A percentile compares a stretch with the other conserved stretches of the same genome.
Conservation (phyloP, 169 alveolate species). For the Cryptosporidium sp. region DNA sequence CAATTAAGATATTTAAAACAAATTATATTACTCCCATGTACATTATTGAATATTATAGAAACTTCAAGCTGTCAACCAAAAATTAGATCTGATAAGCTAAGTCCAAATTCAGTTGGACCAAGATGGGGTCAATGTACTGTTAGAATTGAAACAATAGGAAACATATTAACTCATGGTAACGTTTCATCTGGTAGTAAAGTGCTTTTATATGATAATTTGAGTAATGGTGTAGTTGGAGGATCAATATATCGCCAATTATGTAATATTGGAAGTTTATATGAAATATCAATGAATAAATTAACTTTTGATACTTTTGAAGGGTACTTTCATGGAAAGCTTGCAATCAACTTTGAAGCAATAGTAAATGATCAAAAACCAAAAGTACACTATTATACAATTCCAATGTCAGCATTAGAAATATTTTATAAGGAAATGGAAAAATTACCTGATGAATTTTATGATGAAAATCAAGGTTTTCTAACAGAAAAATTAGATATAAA, state of each 20-base stretch:
- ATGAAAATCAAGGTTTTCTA: neutral
- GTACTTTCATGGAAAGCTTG: conserved; percentile 39
- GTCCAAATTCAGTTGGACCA: conserved; percentile 72
- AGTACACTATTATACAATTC: conserved; percentile 36
- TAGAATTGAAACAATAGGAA: conserved; percentile 70
- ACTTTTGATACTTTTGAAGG: conserved; percentile 71
- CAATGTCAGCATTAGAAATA: conserved; percentile 48
- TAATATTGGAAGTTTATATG: conserved; percentile 32
- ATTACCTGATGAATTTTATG: neutral
- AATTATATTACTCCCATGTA: conserved; percentile 18
- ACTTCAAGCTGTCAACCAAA: conserved; percentile 72
- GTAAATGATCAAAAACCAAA: conserved; percentile 17
- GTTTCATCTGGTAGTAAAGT: conserved; percentile 31
- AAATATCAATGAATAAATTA: conserved; percentile 54
- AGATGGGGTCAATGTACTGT: conserved; percentile 75
- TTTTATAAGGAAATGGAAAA: conserved; percentile 15
- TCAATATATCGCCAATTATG: conserved; percentile 66
- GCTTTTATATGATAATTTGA: conserved; percentile 57
- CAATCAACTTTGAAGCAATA: conserved; percentile 60
- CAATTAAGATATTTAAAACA: conserved; percentile 59
- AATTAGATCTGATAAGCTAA: conserved; percentile 23
- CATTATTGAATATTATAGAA: conserved; percentile 49
- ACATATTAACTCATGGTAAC: conserved; percentile 66
- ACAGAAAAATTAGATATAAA: conserved; percentile 3
- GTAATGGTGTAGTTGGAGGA: conserved; percentile 66